Evolutionary conservation across 2,329 filamentous ascomycete genomes (phyloP).

Genomic region (Claviceps maximensis): DNA sequence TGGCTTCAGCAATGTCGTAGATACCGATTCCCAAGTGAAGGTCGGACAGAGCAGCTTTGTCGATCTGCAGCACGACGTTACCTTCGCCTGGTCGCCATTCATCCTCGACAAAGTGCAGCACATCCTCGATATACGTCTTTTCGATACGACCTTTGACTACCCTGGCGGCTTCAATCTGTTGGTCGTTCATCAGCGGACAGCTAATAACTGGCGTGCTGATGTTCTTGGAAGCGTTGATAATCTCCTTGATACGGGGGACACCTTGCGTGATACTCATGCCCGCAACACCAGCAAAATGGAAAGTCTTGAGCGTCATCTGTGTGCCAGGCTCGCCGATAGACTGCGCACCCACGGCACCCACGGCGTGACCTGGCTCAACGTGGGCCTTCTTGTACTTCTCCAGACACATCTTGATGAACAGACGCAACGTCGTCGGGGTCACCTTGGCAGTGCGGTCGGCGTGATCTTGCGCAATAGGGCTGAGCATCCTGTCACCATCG

Average conservation of each 20-base stretch:
- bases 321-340: conserved; percentile 97
- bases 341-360: conserved; percentile 90
- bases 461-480: conserved; percentile 21
- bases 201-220: conserved; percentile 93
- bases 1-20: conserved; percentile 60
- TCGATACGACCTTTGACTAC: conserved; percentile 90
- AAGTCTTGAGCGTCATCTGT: conserved; percentile 98
- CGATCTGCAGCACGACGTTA: conserved; percentile 62
- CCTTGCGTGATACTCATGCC: conserved; percentile 99
- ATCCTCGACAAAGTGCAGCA: conserved; percentile 71
- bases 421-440: conserved; percentile 56
- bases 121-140: conserved; percentile 80
- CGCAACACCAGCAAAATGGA: conserved; percentile 99
- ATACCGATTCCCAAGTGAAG: conserved; percentile 70
- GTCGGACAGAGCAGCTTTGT: conserved; percentile 63
- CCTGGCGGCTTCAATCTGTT: conserved; percentile 65
- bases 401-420: conserved; percentile 72
- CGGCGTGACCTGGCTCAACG: conserved; percentile 88
- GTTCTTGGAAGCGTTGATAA: conserved; percentile 91
- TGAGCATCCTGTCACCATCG: conserved; percentile 16
- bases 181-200: conserved; percentile 67
- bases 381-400: conserved; percentile 84
- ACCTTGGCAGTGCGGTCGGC: conserved; percentile 72
- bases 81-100: conserved; percentile 62
- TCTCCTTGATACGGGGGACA: conserved; percentile 99